Conservation (phyloP, 331 rosid species). For the Saraca asoca region DNA sequence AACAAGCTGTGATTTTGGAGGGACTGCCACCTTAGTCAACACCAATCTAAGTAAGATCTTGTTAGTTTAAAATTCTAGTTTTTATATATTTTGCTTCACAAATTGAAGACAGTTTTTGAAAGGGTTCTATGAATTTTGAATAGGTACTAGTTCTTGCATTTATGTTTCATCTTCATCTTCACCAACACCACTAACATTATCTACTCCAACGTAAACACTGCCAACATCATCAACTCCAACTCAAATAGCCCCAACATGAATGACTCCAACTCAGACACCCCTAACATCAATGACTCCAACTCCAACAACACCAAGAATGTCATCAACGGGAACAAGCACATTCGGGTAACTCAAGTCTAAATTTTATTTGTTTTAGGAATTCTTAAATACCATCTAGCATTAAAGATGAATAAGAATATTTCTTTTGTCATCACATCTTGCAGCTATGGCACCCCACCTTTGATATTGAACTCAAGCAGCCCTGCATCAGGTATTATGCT, state of each 20-base stretch:
- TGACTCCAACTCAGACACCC: no score
- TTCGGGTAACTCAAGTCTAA: no score
- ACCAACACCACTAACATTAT: constrained; percentile 43
- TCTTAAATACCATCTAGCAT: constrained; percentile 10
- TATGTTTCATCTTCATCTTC: constrained; percentile 57
- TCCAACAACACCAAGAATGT: constrained; percentile 25
- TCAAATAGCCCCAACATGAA: no score
- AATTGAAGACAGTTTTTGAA: constrained; percentile 15
- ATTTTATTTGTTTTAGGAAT: constrained; percentile 24
- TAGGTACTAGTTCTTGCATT: constrained; percentile 81
- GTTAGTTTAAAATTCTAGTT: no score
- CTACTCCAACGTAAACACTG: constrained; percentile 34
- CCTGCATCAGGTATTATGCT: constrained; percentile 63
- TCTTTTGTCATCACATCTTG: constrained; percentile 33
- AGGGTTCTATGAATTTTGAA: constrained; percentile 7
- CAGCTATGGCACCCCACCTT: no score
- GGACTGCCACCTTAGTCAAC: constrained; percentile 61
- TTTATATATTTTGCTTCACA: constrained; percentile 1
- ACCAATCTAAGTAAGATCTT: constrained; percentile 78
- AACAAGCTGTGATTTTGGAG: constrained; percentile 92
- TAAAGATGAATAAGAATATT: constrained; percentile 37
- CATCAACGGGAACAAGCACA: constrained; percentile 51
- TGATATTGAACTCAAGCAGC: constrained; percentile 68
- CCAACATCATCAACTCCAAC: constrained; percentile 33
- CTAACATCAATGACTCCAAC: no score